Evolutionary conservation across 2,329 filamentous ascomycete genomes (phyloP).

Genomic region (Septoria petroselini): DNA sequence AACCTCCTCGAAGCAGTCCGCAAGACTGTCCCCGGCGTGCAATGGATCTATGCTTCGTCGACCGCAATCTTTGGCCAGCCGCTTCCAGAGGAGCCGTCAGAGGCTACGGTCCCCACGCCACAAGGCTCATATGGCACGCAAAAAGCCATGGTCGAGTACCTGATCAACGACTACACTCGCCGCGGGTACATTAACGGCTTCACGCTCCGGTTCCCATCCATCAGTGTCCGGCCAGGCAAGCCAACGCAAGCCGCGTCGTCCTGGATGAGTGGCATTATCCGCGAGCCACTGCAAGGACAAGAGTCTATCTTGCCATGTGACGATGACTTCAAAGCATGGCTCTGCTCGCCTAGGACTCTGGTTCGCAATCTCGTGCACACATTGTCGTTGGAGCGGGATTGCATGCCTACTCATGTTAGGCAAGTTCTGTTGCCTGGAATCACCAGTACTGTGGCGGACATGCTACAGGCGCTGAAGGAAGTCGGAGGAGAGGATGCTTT

Average conservation of each 20-base stretch:
- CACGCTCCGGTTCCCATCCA: constrained; percentile 50
- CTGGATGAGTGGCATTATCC: constrained; percentile 54
- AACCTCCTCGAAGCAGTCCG: constrained; percentile 51
- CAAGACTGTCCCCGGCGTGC: constrained; percentile 45
- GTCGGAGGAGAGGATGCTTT: constrained; percentile 55
- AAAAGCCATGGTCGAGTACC: constrained; percentile 51
- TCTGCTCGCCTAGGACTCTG: constrained; percentile 55
- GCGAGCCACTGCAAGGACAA: constrained; percentile 50
- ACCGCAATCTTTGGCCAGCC: constrained; percentile 52
- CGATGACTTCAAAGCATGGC: constrained; percentile 55
- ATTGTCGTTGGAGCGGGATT: constrained; percentile 49
- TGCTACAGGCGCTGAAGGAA: constrained; percentile 55
- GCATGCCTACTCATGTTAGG: constrained; percentile 49
- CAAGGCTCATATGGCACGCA: constrained; percentile 51
- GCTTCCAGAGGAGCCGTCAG: constrained; percentile 42
- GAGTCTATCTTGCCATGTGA: constrained; percentile 53
- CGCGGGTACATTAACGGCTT: constrained; percentile 48
- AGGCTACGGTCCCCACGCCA: constrained; percentile 49
- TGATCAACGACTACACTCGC: constrained; percentile 53
- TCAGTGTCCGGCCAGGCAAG: constrained; percentile 51
- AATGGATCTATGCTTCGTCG: constrained; percentile 50
- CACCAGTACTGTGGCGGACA: constrained; percentile 54
- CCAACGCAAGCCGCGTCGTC: constrained; percentile 52
- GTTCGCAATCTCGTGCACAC: constrained; percentile 55
- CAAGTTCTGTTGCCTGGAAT: constrained; percentile 56